These are phyloP conservation scores for Ceriops zippeliana DNA, from an alignment of 345 rosid species.

Conservation along the genomic window DNA sequence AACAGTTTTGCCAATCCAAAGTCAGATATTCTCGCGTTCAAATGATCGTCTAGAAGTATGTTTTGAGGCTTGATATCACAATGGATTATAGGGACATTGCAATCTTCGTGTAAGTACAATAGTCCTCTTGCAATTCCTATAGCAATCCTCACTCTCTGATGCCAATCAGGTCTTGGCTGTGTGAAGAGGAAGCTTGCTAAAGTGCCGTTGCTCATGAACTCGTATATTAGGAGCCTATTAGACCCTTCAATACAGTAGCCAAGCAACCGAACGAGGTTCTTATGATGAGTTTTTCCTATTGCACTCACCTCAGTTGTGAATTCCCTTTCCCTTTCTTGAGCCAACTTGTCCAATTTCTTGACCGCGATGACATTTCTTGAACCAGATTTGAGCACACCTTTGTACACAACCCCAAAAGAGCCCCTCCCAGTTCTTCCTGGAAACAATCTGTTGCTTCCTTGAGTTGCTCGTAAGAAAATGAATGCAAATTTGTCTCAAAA, in stretches of 20 bases:
- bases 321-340: background rate
- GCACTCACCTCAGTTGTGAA: conserved; percentile 5
- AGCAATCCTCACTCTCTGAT: conserved; percentile 6
- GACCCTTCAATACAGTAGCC: background rate
- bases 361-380: background rate
- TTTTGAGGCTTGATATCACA: conserved; percentile 22
- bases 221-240: background rate
- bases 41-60: conserved; percentile 9
- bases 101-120: conserved; percentile 12
- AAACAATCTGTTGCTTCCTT: conserved; percentile 32
- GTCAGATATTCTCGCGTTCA: conserved; percentile 12
- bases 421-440: conserved; percentile 14
- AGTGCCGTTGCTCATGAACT: conserved; percentile 3
- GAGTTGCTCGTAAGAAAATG: no score
- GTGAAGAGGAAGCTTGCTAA: conserved; percentile 6
- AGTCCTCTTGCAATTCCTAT: conserved; percentile 14
- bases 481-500: background rate
- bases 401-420: conserved; percentile 21
- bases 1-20: conserved; percentile 17
- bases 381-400: background rate
- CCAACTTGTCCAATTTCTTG: background rate
- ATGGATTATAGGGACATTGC: conserved; percentile 15
- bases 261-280: conserved; percentile 1
- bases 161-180: background rate
- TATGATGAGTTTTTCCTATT: conserved; percentile 1